Percentiles rank a stretch among this genome's conserved stretches.
These are phyloP conservation scores for Chaetomium tenue DNA, from an alignment of 495 filamentous ascomycete species.

Conservation along the genomic window DNA sequence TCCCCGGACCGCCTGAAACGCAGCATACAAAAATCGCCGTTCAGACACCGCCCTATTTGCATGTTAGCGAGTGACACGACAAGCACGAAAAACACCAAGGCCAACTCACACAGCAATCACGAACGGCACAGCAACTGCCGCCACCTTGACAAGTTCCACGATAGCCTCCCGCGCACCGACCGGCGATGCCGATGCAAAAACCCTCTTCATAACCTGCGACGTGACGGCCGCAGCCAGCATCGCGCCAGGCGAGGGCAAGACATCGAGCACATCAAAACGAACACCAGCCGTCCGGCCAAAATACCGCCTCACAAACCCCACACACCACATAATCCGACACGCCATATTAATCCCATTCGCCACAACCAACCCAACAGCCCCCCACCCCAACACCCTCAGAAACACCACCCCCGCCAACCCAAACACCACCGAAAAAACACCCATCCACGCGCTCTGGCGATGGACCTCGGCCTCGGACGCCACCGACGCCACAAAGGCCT, in stretches of 20 bases:
- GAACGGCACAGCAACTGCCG: conserved; percentile 53
- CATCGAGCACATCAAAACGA: conserved; percentile 28
- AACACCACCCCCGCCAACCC: conserved; percentile 67
- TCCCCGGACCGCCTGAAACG: conserved; percentile 46
- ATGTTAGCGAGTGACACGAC: conserved; percentile 26
- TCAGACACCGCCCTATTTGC: conserved; percentile 58
- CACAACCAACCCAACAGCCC: conserved; percentile 74
- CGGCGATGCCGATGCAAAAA: conserved; percentile 24
- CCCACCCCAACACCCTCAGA: conserved; percentile 60
- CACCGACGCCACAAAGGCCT: conserved; percentile 87
- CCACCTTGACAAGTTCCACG: conserved; percentile 52
- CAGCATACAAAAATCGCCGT: conserved; percentile 53
- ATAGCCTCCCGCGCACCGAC: conserved; percentile 34
- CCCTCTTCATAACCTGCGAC: conserved; percentile 23
- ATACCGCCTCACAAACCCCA: conserved; percentile 64
- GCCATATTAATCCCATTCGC: conserved; percentile 87
- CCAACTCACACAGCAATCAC: conserved; percentile 59
- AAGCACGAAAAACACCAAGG: conserved; percentile 14
- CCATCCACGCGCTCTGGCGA: conserved; percentile 78
- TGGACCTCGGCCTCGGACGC: conserved; percentile 69
- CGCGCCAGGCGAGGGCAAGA: conserved; percentile 34
- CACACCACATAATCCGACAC: conserved; percentile 78
- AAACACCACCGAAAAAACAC: conserved; percentile 69
- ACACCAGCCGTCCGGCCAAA: conserved; percentile 49
- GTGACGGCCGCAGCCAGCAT: conserved; percentile 30